These are phyloP conservation scores for Alternaria angustiovoidea DNA, from an alignment of 2,329 filamentous ascomycete genomes.

Conservation along the genomic window DNA sequence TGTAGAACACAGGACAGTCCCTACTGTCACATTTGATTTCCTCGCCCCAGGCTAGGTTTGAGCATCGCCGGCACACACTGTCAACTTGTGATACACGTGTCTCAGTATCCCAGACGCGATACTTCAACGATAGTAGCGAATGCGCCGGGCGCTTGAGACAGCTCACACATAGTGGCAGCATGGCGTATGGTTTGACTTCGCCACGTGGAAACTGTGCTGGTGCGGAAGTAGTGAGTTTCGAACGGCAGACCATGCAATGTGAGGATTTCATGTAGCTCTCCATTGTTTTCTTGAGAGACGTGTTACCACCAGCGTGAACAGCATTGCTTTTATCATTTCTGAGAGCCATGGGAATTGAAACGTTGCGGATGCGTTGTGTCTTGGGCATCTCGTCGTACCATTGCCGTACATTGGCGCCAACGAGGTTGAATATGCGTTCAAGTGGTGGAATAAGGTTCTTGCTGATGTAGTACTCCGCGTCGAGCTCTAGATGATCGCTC, in stretches of 20 bases:
- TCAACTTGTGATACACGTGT: conserved; percentile 69
- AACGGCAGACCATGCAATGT: conserved; percentile 78
- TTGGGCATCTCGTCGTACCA: conserved; percentile 99
- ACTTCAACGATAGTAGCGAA: conserved; percentile 71
- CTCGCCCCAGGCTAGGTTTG: conserved; percentile 75
- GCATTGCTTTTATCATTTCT: conserved; percentile 16
- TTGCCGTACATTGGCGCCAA: conserved; percentile 85
- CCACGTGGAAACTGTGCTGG: conserved; percentile 17
- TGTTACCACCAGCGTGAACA: conserved; percentile 34
- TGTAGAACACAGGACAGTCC: conserved; percentile 93
- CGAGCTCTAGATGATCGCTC: conserved; percentile 80
- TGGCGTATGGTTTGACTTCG: conserved; percentile 27
- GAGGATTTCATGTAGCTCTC: conserved; percentile 90
- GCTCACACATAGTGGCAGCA: conserved; percentile 63
- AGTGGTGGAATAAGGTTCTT: conserved; percentile 96
- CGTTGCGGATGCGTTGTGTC: conserved; percentile 74
- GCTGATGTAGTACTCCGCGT: conserved; percentile 95
- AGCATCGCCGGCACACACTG: conserved; percentile 80
- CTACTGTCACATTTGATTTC: conserved; percentile 87
- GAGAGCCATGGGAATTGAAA: conserved; percentile 51
- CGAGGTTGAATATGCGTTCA: conserved; percentile 94
- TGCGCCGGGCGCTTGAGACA: conserved; percentile 65
- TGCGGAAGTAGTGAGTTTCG: conserved; percentile 59
- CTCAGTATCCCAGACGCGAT: conserved; percentile 69
- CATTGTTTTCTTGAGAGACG: conserved; percentile 72